Evolutionary conservation across 495 filamentous ascomycete species (phyloP).

Genomic region (Astrothelium subdiscretum): DNA sequence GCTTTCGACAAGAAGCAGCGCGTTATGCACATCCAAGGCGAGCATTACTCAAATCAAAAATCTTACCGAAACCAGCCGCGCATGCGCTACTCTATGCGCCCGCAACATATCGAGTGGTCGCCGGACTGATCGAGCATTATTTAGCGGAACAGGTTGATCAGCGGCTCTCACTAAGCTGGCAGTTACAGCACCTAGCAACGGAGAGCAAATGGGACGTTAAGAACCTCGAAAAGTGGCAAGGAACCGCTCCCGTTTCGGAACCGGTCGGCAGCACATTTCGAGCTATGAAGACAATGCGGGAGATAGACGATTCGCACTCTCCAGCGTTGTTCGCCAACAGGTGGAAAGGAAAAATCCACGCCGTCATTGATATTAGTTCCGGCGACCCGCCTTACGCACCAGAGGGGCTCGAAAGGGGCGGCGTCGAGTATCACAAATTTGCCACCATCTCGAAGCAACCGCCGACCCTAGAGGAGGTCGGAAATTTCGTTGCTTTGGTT

Average conservation of each 20-base stretch:
- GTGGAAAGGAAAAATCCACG: slow-evolving; percentile 54
- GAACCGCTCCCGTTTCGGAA: slow-evolving; percentile 61
- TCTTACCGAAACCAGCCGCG: slow-evolving; percentile 66
- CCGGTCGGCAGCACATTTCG: slow-evolving; percentile 67
- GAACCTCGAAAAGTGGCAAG: slow-evolving; percentile 85
- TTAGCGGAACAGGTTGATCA: slow-evolving; percentile 60
- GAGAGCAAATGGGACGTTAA: slow-evolving; percentile 98
- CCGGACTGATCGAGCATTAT: slow-evolving; percentile 74
- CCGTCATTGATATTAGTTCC: slow-evolving; percentile 81
- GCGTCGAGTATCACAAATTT: slow-evolving; percentile 75
- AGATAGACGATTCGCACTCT: slow-evolving; percentile 73
- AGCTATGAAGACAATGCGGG: slow-evolving; percentile 78
- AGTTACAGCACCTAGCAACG: slow-evolving; percentile 71
- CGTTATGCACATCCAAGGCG: not conserved
- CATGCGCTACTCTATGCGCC: slow-evolving; percentile 80
- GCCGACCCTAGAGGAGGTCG: slow-evolving; percentile 63
- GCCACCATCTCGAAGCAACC: slow-evolving; percentile 89
- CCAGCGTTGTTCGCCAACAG: slow-evolving; percentile 60
- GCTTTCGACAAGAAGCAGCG: not conserved
- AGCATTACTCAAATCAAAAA: slow-evolving; percentile 51
- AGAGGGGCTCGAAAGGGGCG: slow-evolving; percentile 55
- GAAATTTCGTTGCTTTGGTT: slow-evolving; percentile 64
- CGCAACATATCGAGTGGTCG: slow-evolving; percentile 59
- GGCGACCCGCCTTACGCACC: slow-evolving; percentile 78
- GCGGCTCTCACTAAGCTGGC: slow-evolving; percentile 75